These are phyloP conservation scores for Pleurotus platypus DNA, from an alignment of 768 basidiomycete species.

Conservation along the genomic window DNA sequence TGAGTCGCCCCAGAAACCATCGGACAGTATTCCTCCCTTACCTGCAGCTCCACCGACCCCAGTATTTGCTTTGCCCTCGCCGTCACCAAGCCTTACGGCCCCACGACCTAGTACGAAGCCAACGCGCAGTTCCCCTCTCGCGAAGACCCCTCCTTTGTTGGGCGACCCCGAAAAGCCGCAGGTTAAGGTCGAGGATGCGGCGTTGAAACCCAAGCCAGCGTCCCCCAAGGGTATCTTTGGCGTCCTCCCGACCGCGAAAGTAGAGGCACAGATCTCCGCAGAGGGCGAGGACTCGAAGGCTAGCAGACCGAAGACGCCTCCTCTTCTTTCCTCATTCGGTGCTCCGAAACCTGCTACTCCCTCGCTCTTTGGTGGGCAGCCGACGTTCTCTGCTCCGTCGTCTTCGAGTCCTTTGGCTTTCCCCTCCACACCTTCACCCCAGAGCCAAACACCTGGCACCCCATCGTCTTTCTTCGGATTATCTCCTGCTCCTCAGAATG, in stretches of 20 bases:
- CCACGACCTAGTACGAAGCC: conserved; percentile 66
- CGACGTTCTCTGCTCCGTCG: conserved; percentile 9
- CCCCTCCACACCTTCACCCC: conserved; percentile 5
- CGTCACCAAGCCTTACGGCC: conserved; percentile 41
- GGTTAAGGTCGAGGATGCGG: conserved; percentile 9
- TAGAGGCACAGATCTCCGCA: conserved; percentile 19
- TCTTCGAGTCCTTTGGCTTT: background rate
- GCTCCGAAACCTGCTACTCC: conserved; percentile 10
- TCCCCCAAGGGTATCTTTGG: conserved; percentile 37
- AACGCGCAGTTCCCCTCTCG: conserved; percentile 73
- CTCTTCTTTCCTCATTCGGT: conserved; percentile 33
- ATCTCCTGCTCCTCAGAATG: background rate
- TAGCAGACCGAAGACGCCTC: conserved; percentile 47
- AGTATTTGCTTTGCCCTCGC: conserved; percentile 26
- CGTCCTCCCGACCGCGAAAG: conserved; percentile 23
- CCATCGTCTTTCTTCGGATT: background rate
- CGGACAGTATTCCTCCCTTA: conserved; percentile 33
- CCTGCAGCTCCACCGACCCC: conserved; percentile 26
- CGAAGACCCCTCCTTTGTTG: conserved; percentile 44
- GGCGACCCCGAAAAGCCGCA: conserved; percentile 31
- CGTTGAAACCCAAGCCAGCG: conserved; percentile 31
- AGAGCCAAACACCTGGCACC: background rate
- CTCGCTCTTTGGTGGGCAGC: conserved; percentile 10
- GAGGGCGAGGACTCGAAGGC: conserved; percentile 19
- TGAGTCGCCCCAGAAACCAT: conserved; percentile 52